Conservation (phyloP, 2,329 filamentous ascomycete genomes). For the Exophiala viscosa region DNA sequence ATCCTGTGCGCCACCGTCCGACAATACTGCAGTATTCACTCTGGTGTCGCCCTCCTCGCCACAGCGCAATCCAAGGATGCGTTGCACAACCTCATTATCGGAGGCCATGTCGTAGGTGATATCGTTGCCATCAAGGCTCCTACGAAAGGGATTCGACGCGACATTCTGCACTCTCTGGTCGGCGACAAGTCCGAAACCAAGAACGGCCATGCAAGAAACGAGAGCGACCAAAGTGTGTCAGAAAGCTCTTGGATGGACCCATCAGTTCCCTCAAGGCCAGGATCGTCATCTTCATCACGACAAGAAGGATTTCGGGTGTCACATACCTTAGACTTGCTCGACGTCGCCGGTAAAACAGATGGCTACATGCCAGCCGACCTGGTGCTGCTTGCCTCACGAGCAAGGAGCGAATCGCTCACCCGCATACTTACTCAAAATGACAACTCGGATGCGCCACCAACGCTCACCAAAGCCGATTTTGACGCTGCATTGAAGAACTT, state of each 20-base stretch:
- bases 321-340: constrained; percentile 78
- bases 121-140: constrained; percentile 87
- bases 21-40: constrained; percentile 76
- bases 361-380: constrained; percentile 98
- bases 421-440: constrained; percentile 56
- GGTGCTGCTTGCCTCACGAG: constrained; percentile 76
- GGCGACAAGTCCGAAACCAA: constrained; percentile 37
- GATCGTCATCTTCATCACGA: constrained; percentile 38
- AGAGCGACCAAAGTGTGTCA: constrained; percentile 35
- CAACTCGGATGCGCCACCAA: constrained; percentile 49
- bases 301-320: constrained; percentile 68
- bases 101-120: constrained; percentile 87
- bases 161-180: constrained; percentile 77
- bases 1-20: constrained; percentile 76
- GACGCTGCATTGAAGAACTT: constrained; percentile 82
- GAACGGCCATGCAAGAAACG: constrained; percentile 38
- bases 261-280: constrained; percentile 51
- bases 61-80: constrained; percentile 92
- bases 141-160: constrained; percentile 81
- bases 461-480: constrained; percentile 72
- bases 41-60: constrained; percentile 78
- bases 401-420: constrained; percentile 88
- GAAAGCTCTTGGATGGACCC: constrained; percentile 75
- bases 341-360: constrained; percentile 89
- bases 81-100: constrained; percentile 83